phyloP scores from a whole-genome alignment of 768 basidiomycete genomes.

The Gymnopilus junonius region DNA sequence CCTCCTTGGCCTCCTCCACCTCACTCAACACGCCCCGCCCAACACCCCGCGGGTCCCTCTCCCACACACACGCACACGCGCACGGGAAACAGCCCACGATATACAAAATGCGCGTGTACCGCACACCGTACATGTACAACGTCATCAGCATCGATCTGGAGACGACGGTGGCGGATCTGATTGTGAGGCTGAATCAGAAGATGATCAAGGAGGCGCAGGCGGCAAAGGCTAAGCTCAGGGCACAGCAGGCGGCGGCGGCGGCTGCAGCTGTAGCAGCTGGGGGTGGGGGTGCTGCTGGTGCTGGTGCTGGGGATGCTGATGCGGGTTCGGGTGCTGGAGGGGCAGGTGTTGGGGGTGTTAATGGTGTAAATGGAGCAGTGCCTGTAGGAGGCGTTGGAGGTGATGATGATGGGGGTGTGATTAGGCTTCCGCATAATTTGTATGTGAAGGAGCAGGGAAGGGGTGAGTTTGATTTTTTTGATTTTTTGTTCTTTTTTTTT shows the following conservation, averaged over 20 bases:
- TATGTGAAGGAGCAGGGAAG: constrained; percentile 79
- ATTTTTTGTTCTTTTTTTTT: not conserved
- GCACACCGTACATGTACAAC: constrained; percentile 72
- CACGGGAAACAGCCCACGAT: not conserved
- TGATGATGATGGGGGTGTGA: too few relatives aligned
- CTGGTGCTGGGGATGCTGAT: too few relatives aligned
- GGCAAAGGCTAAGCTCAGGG: too few relatives aligned
- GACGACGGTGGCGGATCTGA: constrained; percentile 73
- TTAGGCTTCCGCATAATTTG: constrained; percentile 65
- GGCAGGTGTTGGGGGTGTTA: too few relatives aligned
- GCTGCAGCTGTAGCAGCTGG: too few relatives aligned
- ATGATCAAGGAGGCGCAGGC: constrained; percentile 50
- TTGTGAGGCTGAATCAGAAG: constrained; percentile 62
- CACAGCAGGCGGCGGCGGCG: too few relatives aligned
- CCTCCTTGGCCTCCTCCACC: constrained; percentile 4
- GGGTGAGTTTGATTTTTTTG: constrained; percentile 47
- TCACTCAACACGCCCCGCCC: constrained; percentile 8
- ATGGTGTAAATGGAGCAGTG: too few relatives aligned
- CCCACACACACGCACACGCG: constrained; percentile 3
- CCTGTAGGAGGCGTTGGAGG: too few relatives aligned
- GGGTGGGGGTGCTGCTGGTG: too few relatives aligned
- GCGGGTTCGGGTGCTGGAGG: too few relatives aligned
- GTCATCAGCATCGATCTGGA: constrained; percentile 65
- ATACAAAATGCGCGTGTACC: constrained; percentile 78
- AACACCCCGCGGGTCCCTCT: constrained; percentile 14